phyloP scores from a whole-genome alignment of 225 moss, liverwort and hornwort species.

The Polytrichum commune region DNA sequence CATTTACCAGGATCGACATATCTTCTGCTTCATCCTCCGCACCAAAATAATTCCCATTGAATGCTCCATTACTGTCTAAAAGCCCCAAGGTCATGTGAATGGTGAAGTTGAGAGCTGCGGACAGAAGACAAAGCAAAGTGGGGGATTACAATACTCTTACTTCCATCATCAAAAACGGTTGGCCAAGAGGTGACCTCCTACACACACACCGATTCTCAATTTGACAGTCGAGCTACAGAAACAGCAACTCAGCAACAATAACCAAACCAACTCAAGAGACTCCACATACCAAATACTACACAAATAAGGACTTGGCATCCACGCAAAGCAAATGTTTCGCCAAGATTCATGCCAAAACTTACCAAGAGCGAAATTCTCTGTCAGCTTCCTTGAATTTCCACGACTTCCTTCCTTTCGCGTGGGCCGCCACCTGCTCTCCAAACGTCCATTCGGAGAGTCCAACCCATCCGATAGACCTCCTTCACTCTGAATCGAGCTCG shows the following conservation, averaged over 20 bases:
- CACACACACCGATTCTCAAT: no score
- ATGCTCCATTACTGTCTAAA: slow-evolving; percentile 33
- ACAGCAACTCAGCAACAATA: neutral
- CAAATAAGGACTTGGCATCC: neutral
- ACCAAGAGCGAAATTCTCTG: neutral
- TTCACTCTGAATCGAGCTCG: neutral
- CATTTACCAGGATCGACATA: slow-evolving; percentile 28
- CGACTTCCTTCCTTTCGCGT: neutral
- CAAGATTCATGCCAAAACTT: neutral
- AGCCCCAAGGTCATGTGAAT: slow-evolving; percentile 17
- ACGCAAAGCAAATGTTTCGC: neutral
- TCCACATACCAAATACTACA: neutral
- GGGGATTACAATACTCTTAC: neutral
- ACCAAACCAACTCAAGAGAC: neutral
- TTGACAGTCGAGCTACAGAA: neutral
- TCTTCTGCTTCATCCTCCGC: slow-evolving; percentile 29
- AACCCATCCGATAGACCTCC: neutral
- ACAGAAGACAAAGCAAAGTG: neutral
- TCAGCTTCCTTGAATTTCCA: neutral
- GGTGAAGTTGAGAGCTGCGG: slow-evolving; percentile 24
- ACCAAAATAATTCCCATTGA: slow-evolving; percentile 12
- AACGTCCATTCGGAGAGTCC: neutral
- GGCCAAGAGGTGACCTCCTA: neutral
- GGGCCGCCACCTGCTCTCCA: neutral
- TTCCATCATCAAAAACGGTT: neutral